Percentiles rank a stretch among this genome's conserved stretches.
phyloP scores from a whole-genome alignment of 1,139 yeast genomes.

The Komagataea norvegica region DNA sequence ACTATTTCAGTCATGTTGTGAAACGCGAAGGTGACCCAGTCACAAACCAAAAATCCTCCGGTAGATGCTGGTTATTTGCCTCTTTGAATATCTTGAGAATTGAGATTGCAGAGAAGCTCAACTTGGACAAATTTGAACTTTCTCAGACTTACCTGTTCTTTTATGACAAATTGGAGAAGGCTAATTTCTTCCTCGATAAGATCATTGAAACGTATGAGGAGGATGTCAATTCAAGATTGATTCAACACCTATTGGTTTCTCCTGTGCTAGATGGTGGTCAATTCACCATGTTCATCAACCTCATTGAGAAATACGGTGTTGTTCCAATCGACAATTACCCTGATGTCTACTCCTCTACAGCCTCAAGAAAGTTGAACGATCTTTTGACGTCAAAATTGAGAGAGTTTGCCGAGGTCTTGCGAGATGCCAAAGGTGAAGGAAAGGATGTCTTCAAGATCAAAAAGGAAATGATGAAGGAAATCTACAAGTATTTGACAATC shows the following conservation, averaged over 20 bases:
- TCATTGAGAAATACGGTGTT: constrained; percentile 71
- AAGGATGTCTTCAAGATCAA: constrained; percentile 30
- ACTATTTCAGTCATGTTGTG: constrained; percentile 54
- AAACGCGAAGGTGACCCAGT: constrained; percentile 62
- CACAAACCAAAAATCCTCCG: constrained; percentile 69
- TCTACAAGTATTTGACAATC: constrained; percentile 59
- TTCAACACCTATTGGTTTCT: constrained; percentile 54
- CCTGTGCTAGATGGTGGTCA: constrained; percentile 85
- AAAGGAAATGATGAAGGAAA: constrained; percentile 49
- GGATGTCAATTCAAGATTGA: constrained; percentile 62
- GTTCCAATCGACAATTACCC: constrained; percentile 72
- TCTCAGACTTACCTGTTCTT: constrained; percentile 71
- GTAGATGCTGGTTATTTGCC: constrained; percentile 88
- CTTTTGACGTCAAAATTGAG: constrained; percentile 63
- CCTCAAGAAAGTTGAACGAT: constrained; percentile 53
- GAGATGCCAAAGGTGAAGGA: constrained; percentile 38
- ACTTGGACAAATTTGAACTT: constrained; percentile 65
- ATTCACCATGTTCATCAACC: constrained; percentile 73
- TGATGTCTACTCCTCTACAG: constrained; percentile 62
- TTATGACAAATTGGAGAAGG: constrained; percentile 70
- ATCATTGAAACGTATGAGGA: constrained; percentile 61
- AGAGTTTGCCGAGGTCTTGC: constrained; percentile 66
- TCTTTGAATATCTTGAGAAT: constrained; percentile 68
- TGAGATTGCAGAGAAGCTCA: constrained; percentile 55
- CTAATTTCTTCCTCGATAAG: constrained; percentile 73